A percentile compares a stretch with the other conserved stretches of the same genome.
Evolutionary conservation across 345 rosid species (phyloP).

Genomic region (Syzygium aqueum): DNA sequence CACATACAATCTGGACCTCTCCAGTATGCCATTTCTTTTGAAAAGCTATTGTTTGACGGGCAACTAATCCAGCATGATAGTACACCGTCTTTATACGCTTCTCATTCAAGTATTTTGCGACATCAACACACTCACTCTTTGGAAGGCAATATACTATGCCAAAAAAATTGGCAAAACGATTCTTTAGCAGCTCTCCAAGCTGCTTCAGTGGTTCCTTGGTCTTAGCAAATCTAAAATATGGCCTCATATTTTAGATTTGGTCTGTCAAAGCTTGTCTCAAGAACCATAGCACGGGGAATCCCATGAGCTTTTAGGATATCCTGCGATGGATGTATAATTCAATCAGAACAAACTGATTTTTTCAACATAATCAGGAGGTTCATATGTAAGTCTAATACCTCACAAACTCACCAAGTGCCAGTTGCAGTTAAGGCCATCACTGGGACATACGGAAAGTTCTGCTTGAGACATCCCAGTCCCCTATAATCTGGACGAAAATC

Average conservation of each 20-base stretch:
- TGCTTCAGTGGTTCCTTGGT: constrained; percentile 71
- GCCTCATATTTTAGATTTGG: constrained; percentile 83
- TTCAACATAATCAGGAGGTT: too few species aligned
- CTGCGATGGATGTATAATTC: constrained; percentile 13
- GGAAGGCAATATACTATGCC: constrained; percentile 89
- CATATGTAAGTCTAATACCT: constrained; percentile 23
- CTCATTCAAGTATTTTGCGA: constrained; percentile 54
- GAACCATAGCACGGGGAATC: constrained; percentile 65
- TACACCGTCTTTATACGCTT: constrained; percentile 58
- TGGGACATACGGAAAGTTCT: constrained; percentile 62
- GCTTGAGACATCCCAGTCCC: constrained; percentile 71
- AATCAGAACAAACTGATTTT: too few species aligned
- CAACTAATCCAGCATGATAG: constrained; percentile 71
- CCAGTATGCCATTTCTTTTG: constrained; percentile 83
- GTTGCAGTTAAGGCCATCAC: constrained; percentile 92
- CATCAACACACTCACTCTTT: constrained; percentile 79
- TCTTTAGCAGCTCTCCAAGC: constrained; percentile 57
- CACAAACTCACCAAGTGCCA: constrained; percentile 70
- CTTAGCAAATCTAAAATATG: constrained; percentile 59
- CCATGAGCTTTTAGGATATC: constrained; percentile 64
- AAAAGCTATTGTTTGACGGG: constrained; percentile 54
- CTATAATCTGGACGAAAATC: constrained; percentile 94
- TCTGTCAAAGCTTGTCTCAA: constrained; percentile 90
- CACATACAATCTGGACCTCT: constrained; percentile 74
- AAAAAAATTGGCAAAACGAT: constrained; percentile 36